Evolutionary conservation across 768 basidiomycete genomes (phyloP).

Genomic region (Exsudoporus frostii): DNA sequence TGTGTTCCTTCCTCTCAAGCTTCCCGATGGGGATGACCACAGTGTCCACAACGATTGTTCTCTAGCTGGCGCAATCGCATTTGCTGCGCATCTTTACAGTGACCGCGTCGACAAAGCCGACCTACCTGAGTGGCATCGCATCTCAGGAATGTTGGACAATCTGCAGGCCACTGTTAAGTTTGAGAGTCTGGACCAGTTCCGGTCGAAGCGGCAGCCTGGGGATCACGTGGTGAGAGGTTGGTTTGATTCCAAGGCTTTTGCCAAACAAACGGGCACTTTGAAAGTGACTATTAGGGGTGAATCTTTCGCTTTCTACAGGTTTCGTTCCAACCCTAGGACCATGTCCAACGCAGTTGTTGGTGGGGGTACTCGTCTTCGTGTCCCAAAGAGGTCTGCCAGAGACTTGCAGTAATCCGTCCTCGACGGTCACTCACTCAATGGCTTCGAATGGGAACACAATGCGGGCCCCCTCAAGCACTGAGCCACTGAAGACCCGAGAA

Average conservation of each 20-base stretch:
- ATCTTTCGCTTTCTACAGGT: too few species aligned
- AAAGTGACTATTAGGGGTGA: too few species aligned
- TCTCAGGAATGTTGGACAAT: slow-evolving; percentile 33
- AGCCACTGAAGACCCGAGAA: too few species aligned
- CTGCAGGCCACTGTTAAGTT: slow-evolving; percentile 6
- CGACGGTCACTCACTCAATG: too few species aligned
- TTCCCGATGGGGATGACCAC: slow-evolving; percentile 39
- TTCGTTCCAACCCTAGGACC: too few species aligned
- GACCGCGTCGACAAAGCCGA: not conserved
- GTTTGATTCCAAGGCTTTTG: not conserved
- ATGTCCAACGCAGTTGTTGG: too few species aligned
- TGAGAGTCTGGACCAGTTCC: slow-evolving; percentile 1
- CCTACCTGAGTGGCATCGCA: slow-evolving; percentile 28
- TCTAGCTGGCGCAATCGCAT: slow-evolving; percentile 21
- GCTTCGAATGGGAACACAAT: too few species aligned
- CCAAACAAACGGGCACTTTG: not conserved
- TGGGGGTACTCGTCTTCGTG: too few species aligned
- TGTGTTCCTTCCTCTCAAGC: slow-evolving; percentile 40
- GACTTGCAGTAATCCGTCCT: too few species aligned
- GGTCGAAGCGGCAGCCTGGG: too few species aligned
- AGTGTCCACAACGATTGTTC: slow-evolving; percentile 22
- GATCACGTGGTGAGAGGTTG: not conserved
- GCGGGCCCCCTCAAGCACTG: too few species aligned
- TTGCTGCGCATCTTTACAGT: slow-evolving; percentile 21
- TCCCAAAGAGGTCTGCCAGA: too few species aligned